A percentile compares a stretch with the other conserved stretches of the same genome.
These are phyloP conservation scores for Hypoxylon fragiforme DNA, from an alignment of 495 filamentous ascomycete genomes.

Conservation along the genomic window DNA sequence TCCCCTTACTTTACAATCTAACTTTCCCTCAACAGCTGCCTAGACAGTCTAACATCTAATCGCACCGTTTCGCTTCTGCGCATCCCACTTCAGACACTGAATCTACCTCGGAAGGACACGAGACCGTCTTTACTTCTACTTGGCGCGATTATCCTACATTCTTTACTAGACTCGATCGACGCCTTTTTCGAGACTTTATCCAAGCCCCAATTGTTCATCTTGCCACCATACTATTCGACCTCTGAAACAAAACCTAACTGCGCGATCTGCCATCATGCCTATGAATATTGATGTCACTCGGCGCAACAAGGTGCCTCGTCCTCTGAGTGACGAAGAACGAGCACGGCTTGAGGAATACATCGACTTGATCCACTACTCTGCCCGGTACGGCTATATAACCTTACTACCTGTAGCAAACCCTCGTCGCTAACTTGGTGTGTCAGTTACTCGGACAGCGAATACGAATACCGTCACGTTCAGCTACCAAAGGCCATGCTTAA, in stretches of 20 bases:
- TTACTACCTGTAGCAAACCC: background rate
- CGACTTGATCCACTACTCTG: conserved; percentile 92
- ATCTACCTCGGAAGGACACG: conserved; percentile 13
- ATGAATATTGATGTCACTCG: conserved; percentile 77
- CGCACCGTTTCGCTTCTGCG: conserved; percentile 14
- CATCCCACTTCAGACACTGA: background rate
- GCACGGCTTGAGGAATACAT: conserved; percentile 85
- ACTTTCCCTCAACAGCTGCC: background rate
- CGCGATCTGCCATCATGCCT: conserved; percentile 27
- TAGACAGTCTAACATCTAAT: conserved; percentile 4
- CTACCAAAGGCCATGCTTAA: conserved; percentile 98
- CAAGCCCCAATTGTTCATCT: too few species aligned
- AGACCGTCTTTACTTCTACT: conserved; percentile 6
- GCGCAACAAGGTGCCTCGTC: conserved; percentile 82
- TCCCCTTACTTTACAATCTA: background rate
- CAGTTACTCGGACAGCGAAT: conserved; percentile 87
- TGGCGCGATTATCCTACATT: conserved; percentile 33
- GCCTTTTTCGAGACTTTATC: background rate
- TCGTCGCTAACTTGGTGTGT: conserved; percentile 17
- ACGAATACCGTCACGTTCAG: conserved; percentile 94
- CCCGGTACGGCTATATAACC: conserved; percentile 63
- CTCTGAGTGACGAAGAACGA: conserved; percentile 77
- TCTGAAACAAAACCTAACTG: background rate
- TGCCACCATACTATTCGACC: background rate
- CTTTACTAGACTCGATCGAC: conserved; percentile 1